Conservation (phyloP, 768 basidiomycete genomes). For the Rhizopogon rudus region DNA sequence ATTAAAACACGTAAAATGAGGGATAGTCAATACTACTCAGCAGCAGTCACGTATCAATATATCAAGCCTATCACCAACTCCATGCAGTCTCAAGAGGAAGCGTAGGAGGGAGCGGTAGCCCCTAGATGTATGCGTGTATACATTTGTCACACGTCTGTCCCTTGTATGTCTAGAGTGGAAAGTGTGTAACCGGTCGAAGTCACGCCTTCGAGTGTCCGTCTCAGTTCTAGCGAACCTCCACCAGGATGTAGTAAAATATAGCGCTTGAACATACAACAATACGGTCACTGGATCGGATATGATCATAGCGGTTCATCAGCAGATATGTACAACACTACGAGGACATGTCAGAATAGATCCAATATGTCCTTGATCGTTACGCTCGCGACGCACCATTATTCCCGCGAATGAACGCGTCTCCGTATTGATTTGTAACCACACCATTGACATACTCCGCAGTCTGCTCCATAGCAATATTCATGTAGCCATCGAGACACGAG, state of each 20-base stretch:
- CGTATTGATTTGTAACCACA: constrained; percentile 80
- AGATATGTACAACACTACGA: constrained; percentile 72
- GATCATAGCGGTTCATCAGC: constrained; percentile 55
- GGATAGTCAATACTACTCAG: too few species aligned
- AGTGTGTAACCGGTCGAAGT: too few species aligned
- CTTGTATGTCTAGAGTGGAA: too few species aligned
- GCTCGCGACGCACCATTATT: constrained; percentile 66
- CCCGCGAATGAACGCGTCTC: constrained; percentile 93
- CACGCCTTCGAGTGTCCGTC: too few species aligned
- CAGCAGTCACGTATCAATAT: too few species aligned
- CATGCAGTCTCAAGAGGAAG: too few species aligned
- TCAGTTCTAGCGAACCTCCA: not conserved
- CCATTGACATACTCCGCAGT: constrained; percentile 95
- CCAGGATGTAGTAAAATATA: not conserved
- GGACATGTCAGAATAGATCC: not conserved
- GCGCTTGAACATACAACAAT: constrained; percentile 1
- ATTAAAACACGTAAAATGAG: too few species aligned
- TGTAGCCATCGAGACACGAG: constrained; percentile 96
- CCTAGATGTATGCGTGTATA: too few species aligned
- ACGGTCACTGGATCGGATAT: not conserved
- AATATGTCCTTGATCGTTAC: constrained; percentile 1
- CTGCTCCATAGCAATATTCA: constrained; percentile 98
- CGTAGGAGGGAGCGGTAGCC: too few species aligned
- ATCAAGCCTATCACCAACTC: too few species aligned
- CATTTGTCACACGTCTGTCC: too few species aligned